Conservation (phyloP, 2,329 filamentous ascomycete genomes). For the Sarocladiaceae sp. region DNA sequence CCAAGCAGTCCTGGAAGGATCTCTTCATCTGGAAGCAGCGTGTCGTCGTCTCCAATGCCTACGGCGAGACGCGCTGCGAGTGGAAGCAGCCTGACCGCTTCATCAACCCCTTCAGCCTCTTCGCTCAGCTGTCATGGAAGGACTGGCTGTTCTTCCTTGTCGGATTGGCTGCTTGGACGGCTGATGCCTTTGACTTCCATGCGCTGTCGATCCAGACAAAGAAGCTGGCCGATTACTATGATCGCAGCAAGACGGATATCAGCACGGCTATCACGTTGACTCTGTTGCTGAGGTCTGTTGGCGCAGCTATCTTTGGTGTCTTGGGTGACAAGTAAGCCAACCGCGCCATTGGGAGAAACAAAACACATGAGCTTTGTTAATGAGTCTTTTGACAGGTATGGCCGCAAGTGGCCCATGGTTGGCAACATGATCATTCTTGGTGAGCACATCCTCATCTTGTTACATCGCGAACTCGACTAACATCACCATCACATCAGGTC, state of each 20-base stretch:
- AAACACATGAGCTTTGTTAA: background rate
- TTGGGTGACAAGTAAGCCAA: constrained; percentile 59
- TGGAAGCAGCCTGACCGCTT: constrained; percentile 63
- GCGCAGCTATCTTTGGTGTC: constrained; percentile 69
- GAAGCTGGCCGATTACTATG: constrained; percentile 54
- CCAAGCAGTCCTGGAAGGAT: constrained; percentile 57
- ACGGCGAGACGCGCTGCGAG: constrained; percentile 59
- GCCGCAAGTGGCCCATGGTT: constrained; percentile 80
- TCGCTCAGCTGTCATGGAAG: constrained; percentile 54
- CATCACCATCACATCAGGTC: too few relatives aligned
- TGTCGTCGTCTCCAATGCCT: constrained; percentile 57
- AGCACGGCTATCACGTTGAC: constrained; percentile 71
- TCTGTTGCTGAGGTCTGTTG: constrained; percentile 66
- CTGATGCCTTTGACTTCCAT: constrained; percentile 80
- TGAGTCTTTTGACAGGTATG: constrained; percentile 29
- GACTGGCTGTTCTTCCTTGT: constrained; percentile 74
- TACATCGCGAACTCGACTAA: too few relatives aligned
- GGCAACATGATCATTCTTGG: constrained; percentile 69
- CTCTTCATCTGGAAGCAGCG: constrained; percentile 71
- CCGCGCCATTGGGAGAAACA: background rate
- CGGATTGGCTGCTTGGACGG: constrained; percentile 69
- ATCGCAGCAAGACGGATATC: constrained; percentile 55
- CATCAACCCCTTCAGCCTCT: constrained; percentile 63
- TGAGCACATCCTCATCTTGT: too few relatives aligned
- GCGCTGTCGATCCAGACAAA: constrained; percentile 71